These are phyloP conservation scores for Mitragyna speciosa DNA, from an alignment of 257 asterid species.

Conservation along the genomic window DNA sequence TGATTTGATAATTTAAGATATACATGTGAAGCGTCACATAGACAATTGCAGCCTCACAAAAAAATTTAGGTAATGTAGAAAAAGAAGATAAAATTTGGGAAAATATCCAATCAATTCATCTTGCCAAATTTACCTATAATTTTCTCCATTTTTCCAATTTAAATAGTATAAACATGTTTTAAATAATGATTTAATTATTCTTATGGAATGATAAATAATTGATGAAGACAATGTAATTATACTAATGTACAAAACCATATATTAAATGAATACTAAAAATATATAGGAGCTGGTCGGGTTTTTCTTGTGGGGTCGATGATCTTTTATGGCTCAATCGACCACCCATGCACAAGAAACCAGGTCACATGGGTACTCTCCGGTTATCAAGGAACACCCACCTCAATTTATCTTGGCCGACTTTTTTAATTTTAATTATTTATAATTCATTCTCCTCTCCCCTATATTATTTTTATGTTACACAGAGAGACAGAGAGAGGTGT, in stretches of 20 bases:
- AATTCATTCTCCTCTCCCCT: background rate
- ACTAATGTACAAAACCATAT: background rate
- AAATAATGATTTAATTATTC: no score
- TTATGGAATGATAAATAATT: background rate
- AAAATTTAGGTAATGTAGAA: no score
- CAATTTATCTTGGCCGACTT: background rate
- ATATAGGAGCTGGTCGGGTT: background rate
- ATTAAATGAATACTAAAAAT: background rate
- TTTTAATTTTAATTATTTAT: background rate
- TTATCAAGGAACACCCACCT: slow-evolving; percentile 5
- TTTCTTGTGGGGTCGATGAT: background rate
- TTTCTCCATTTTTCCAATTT: background rate
- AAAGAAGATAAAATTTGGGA: no score
- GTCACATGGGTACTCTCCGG: slow-evolving; percentile 22
- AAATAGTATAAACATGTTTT: no score
- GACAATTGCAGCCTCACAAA: no score
- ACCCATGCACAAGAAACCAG: background rate
- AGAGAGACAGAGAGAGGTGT: no score
- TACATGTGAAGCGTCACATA: no score
- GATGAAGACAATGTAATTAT: background rate
- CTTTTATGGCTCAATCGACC: slow-evolving; percentile 8
- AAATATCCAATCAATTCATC: no score
- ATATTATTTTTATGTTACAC: no score
- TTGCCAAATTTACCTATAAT: no score
- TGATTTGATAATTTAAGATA: no score